Conservation (phyloP, 2,329 filamentous ascomycete species). For the Cordyceps cicadae region DNA sequence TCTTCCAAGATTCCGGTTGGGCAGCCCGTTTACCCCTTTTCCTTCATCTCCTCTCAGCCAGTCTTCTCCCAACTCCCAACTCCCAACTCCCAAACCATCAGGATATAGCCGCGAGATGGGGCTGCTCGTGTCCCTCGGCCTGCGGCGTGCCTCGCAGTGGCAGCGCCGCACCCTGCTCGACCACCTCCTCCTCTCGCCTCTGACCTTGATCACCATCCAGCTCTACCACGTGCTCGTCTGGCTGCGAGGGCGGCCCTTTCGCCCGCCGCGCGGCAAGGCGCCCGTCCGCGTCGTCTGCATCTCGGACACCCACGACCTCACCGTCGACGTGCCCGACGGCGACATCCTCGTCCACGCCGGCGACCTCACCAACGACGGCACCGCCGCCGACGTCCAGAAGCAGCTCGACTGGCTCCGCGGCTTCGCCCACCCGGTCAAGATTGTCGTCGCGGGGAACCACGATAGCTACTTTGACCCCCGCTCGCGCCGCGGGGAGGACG, state of each 20-base stretch:
- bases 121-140: constrained; percentile 35
- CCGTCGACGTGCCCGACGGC: constrained; percentile 57
- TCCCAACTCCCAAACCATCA: too few relatives aligned
- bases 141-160: constrained; percentile 40
- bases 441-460: constrained; percentile 82
- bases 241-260: constrained; percentile 59
- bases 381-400: constrained; percentile 63
- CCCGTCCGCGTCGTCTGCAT: constrained; percentile 75
- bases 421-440: constrained; percentile 69
- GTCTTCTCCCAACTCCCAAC: too few relatives aligned
- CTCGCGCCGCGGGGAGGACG: constrained; percentile 50
- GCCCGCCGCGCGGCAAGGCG: constrained; percentile 43
- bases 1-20: too few relatives aligned
- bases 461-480: constrained; percentile 73
- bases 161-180: constrained; percentile 48
- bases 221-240: constrained; percentile 57
- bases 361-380: constrained; percentile 70
- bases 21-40: neutral
- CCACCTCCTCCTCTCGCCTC: constrained; percentile 58
- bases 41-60: neutral
- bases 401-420: constrained; percentile 74
- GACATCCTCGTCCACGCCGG: constrained; percentile 87
- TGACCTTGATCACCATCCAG: constrained; percentile 53
- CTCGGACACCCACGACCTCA: constrained; percentile 75
- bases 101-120: constrained; percentile 29